Evolutionary conservation across 2,329 filamentous ascomycete species (phyloP), one percentile per base, ranked within the genome.

Genomic region (Thielaviopsis euricoi): DNA sequence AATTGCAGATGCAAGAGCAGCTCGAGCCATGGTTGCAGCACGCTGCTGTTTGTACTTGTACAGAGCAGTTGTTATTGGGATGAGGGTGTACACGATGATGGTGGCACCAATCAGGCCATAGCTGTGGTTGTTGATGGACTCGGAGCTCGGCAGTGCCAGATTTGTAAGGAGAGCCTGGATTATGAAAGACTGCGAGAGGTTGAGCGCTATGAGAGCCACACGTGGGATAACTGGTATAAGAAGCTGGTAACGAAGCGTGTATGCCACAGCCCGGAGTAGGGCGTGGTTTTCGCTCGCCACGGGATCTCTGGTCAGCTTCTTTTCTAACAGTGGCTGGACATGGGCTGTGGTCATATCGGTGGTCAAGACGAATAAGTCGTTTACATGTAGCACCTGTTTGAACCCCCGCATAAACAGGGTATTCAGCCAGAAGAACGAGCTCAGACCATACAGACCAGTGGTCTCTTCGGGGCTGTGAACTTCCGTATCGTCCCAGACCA

Each of bases 41-140:
- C 70, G 69, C n/a, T 69, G 62, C 1, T 69, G 65, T 57, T 68
- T 69, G 58, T 75, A 74, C 53, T 64, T 67, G 60, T 71, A 74
- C n/a, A 73, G 62, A 0, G 69, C 68, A 0, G 64, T 64, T 0
- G 71, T 71, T 3, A 74, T 17, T 1, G 72, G 70, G 22, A 74
- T 71, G 10, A 71, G 69, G 0, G 62, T 26, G 60, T 74, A 76
- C 2, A 73, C 69, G 2, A 74, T 55, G 1, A 69, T 61, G 0
- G 66, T 65, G 3, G 71, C 73, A 1, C 69, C 73, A 10, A 76
- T 72, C 6, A 75, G 66, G 0, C 73, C 73, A 59, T 73, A 74
- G 1, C 71, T 68, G 13, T 65, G 58, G 40, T 46, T 55, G 15
- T 43, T 33, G 37, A 26, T 37, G 5, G 46, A 6, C 19, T 19